These are phyloP conservation scores for Selenicereus undatus DNA, from an alignment of 148 eudicot genomes.

Conservation along the genomic window DNA sequence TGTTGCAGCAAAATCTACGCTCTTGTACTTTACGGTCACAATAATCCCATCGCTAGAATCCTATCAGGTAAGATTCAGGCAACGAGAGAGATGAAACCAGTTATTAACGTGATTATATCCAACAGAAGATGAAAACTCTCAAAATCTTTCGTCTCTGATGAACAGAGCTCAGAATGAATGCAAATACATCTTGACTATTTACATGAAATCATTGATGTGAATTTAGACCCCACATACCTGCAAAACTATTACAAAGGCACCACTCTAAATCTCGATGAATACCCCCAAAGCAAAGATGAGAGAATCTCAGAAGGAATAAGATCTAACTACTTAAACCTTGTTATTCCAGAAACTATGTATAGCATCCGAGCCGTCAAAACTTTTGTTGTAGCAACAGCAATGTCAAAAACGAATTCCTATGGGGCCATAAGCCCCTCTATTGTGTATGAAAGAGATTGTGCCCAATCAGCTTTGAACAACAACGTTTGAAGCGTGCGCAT, in stretches of 20 bases:
- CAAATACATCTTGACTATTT: slow-evolving; percentile 10
- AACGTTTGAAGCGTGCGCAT: slow-evolving; percentile 81
- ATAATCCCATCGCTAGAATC: too few relatives aligned
- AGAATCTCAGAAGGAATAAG: background rate
- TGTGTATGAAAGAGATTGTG: slow-evolving; percentile 76
- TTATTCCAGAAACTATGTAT: slow-evolving; percentile 18
- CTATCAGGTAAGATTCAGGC: too few relatives aligned
- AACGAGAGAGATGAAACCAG: too few relatives aligned
- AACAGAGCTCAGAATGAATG: background rate
- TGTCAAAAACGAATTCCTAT: slow-evolving; percentile 19
- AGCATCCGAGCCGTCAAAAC: slow-evolving; percentile 20
- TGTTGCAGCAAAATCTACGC: too few relatives aligned
- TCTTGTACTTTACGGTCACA: too few relatives aligned
- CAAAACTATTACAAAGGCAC: background rate
- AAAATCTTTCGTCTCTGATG: background rate
- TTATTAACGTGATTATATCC: too few relatives aligned
- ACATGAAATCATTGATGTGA: slow-evolving; percentile 7
- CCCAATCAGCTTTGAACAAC: slow-evolving; percentile 88
- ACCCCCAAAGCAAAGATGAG: slow-evolving; percentile 3
- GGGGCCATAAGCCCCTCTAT: slow-evolving; percentile 98
- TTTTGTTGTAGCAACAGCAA: slow-evolving; percentile 10
- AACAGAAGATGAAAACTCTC: too few relatives aligned
- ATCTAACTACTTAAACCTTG: slow-evolving; percentile 8
- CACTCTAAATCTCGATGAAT: slow-evolving; percentile 14
- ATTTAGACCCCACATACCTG: slow-evolving; percentile 8